These are phyloP conservation scores for Chondrostereum purpureum DNA, from an alignment of 1,284 basidiomycete species.

Conservation along the genomic window DNA sequence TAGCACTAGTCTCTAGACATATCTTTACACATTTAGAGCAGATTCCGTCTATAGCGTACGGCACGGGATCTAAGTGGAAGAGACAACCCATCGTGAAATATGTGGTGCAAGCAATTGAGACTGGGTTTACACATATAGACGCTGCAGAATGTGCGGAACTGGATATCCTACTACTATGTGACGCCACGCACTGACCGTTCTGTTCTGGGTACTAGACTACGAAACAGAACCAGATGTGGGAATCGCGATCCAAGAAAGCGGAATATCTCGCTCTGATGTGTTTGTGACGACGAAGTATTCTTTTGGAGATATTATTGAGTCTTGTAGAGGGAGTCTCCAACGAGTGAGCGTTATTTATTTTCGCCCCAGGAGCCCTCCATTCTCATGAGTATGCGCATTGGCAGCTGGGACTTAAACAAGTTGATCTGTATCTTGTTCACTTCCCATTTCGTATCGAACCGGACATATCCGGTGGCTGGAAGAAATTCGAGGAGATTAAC, in stretches of 20 bases:
- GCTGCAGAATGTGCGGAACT: constrained; percentile 20
- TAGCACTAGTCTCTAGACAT: constrained; percentile 34
- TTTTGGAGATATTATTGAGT: constrained; percentile 44
- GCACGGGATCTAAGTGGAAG: constrained; percentile 43
- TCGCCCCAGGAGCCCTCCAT: neutral
- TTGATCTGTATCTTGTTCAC: constrained; percentile 74
- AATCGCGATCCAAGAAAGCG: constrained; percentile 34
- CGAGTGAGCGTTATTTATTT: constrained; percentile 33
- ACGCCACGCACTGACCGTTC: neutral
- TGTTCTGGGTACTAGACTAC: constrained; percentile 23
- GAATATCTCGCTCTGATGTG: constrained; percentile 35
- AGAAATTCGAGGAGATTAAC: constrained; percentile 59
- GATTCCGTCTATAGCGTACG: constrained; percentile 54
- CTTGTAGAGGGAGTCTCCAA: constrained; percentile 49
- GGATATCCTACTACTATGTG: neutral
- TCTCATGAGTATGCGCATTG: neutral
- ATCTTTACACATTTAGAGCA: constrained; percentile 17
- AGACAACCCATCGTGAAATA: constrained; percentile 32
- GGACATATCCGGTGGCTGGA: constrained; percentile 54
- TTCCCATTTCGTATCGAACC: constrained; percentile 35
- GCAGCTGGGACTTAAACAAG: constrained; percentile 59
- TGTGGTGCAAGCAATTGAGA: constrained; percentile 24
- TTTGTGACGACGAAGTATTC: constrained; percentile 58
- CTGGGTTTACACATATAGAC: constrained; percentile 25
- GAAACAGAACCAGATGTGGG: constrained; percentile 44